Percentiles rank a stretch among this genome's conserved stretches.
phyloP scores from a whole-genome alignment of 2,329 filamentous ascomycete genomes.

The Seiridium cupressi region DNA sequence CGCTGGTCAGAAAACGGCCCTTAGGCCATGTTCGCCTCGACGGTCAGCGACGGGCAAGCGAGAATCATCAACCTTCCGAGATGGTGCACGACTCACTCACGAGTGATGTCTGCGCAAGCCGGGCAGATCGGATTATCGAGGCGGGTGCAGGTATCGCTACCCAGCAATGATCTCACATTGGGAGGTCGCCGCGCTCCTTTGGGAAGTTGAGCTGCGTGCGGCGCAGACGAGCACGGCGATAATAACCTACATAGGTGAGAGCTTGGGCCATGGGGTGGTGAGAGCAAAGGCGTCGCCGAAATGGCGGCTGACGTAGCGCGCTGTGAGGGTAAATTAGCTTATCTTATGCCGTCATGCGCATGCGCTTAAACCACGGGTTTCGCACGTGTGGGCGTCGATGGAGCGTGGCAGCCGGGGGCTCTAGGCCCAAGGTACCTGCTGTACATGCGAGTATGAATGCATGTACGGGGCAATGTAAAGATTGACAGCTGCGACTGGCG shows the following conservation, averaged over 20 bases:
- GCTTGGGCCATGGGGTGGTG: background rate
- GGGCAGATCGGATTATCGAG: background rate
- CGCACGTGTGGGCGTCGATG: background rate
- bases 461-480: too few relatives aligned
- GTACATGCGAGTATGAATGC: too few relatives aligned
- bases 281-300: conserved; percentile 1
- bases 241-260: conserved; percentile 5
- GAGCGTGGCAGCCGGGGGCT: background rate
- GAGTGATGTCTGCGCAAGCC: background rate
- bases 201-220: conserved; percentile 4
- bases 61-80: conserved; percentile 2
- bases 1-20: background rate
- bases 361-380: background rate
- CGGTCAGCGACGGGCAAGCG: background rate
- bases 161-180: background rate
- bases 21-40: background rate
- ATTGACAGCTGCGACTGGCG: background rate
- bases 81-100: background rate
- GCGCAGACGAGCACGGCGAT: background rate
- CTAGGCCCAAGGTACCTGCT: too few relatives aligned
- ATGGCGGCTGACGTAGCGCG: conserved; percentile 7
- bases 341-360: conserved; percentile 3
- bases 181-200: background rate
- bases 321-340: conserved; percentile 3
- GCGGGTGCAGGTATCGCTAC: background rate